Conservation (phyloP, 192 early-diverging fungal genomes). For the Spinellus fusiger region DNA sequence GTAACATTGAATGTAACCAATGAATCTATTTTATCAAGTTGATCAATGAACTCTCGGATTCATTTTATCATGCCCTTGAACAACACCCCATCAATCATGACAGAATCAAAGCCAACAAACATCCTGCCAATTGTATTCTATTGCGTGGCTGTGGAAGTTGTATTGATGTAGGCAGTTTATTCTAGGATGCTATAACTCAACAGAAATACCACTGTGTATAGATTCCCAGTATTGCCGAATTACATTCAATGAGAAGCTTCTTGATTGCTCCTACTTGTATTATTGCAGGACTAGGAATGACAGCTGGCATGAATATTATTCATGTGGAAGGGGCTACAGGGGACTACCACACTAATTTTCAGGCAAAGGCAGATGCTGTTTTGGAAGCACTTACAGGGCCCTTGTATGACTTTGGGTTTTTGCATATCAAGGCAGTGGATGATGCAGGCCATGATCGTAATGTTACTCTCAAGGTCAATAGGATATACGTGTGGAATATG, state of each 20-base stretch:
- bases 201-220: not conserved
- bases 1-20: not conserved
- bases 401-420: constrained; percentile 29
- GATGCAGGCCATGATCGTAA: constrained; percentile 31
- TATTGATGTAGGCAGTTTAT: constrained; percentile 24
- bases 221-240: constrained; percentile 15
- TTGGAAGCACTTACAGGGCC: not conserved
- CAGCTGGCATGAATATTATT: constrained; percentile 28
- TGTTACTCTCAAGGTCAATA: constrained; percentile 14
- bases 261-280: constrained; percentile 33
- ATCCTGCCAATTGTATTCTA: constrained; percentile 27
- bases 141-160: constrained; percentile 29
- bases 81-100: constrained; percentile 21
- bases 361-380: constrained; percentile 19
- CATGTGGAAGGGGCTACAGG: constrained; percentile 26
- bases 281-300: constrained; percentile 31
- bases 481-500: not conserved
- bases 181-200: not conserved
- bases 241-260: constrained; percentile 23
- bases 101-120: constrained; percentile 14
- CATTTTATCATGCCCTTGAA: constrained; percentile 3
- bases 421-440: constrained; percentile 33
- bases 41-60: constrained; percentile 25
- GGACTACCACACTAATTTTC: constrained; percentile 24
- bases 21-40: constrained; percentile 9